phyloP scores from a whole-genome alignment of 345 rosid genomes.

The Murraya paniculata region DNA sequence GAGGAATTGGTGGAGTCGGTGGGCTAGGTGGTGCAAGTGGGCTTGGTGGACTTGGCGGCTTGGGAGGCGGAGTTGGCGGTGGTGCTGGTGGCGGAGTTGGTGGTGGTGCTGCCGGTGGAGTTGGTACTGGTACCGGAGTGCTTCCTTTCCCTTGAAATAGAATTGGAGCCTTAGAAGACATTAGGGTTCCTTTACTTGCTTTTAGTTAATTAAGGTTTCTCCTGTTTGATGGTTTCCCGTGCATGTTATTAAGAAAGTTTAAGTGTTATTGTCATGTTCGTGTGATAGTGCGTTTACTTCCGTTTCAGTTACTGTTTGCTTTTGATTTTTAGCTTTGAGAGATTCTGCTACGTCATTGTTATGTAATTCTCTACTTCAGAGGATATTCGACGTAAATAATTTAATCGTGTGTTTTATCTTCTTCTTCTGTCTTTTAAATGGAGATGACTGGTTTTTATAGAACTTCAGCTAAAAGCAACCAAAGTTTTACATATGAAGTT shows the following conservation, averaged over 20 bases:
- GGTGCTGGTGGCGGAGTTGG: conserved; percentile 18
- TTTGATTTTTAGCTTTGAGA: not conserved
- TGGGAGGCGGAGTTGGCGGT: conserved; percentile 31
- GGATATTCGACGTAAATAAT: not conserved
- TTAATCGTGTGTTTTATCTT: not conserved
- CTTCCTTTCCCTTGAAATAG: conserved; percentile 41
- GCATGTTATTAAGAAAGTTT: not conserved
- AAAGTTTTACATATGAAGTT: not conserved
- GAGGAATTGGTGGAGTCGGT: conserved; percentile 42
- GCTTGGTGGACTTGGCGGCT: conserved; percentile 25
- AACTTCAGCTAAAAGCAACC: not conserved
- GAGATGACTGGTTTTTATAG: not conserved
- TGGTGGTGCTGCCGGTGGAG: conserved; percentile 13
- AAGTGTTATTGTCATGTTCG: not conserved
- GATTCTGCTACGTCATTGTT: not conserved
- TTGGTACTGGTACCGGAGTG: conserved; percentile 26
- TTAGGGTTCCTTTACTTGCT: not conserved
- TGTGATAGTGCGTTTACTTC: not conserved
- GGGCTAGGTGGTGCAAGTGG: conserved; percentile 39
- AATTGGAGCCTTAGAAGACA: no score
- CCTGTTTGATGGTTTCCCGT: not conserved
- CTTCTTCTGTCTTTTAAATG: not conserved
- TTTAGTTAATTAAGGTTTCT: not conserved
- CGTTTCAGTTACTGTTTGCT: not conserved
- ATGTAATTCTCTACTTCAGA: not conserved